Evolutionary conservation across 495 filamentous ascomycete genomes (phyloP), one percentile per base, ranked within the genome.

Genomic region (Penicillium chermesinum): DNA sequence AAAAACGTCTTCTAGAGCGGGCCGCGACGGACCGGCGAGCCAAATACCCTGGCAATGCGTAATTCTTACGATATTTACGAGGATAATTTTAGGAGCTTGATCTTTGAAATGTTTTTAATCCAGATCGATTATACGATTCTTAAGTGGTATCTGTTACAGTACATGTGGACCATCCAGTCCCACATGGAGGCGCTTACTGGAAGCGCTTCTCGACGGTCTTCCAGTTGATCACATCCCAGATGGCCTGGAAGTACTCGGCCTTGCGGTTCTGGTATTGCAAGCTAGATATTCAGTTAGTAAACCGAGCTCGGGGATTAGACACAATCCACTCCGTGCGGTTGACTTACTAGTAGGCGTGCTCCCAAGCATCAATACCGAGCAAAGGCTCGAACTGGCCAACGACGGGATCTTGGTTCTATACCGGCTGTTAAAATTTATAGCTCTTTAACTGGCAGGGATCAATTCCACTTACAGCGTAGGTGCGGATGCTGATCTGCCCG

Each of bases 161-260:
- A 61, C 54, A 58, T 13, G 36, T 20, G 13, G 21, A 36, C 53
- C 17, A 25, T 25, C 8, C 34, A 46, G 25, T 32, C 27, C 44
- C 21, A 51, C 38, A 49, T 36, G 19, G 20, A 14, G 20, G n/a
- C n/a, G n/a, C 40, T 65, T 65, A 72, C 36, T 62, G 33, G 62
- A 91, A 93, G 47, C 93, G 82, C 67, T 86, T 80, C 78, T 95
- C 94, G 30, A 86, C 93, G 33, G 85, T 78, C 78, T 91, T 93
- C 93, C 93, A 98, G 76, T 97, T 97, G 58, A 98, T 78, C 39
- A 98, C 89, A 54, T 96, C 89, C 93, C 93, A 98, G 64, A 98
- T 86, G 48, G 89, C 89, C 48, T 80, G 81, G 69, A 98, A 96
- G 74, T 98, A 98, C 68, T 96, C 94, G 44, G 88, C 93, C 81